Evolutionary conservation across 805 yeast genomes (phyloP).

Genomic region (Diddensiella transvaalensis): DNA sequence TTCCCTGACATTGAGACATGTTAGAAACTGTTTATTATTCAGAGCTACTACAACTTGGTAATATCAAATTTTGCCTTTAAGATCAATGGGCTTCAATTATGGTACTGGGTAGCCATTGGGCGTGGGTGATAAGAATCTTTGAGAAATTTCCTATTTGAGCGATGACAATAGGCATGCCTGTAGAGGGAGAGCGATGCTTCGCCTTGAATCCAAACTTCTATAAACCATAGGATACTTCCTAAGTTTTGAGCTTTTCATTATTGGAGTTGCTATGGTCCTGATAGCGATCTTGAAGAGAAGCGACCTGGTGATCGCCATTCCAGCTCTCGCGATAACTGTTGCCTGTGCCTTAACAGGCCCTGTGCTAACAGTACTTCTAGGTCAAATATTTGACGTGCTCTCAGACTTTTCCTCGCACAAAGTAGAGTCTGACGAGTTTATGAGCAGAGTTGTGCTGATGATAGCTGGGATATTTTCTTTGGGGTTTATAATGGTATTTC

Average conservation of each 20-base stretch:
- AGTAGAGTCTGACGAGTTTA: slow-evolving; percentile 32
- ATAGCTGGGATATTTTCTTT: slow-evolving; percentile 41
- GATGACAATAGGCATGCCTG: neutral
- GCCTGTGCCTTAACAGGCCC: slow-evolving; percentile 17
- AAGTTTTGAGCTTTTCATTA: too few relatives aligned
- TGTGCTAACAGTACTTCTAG: slow-evolving; percentile 53
- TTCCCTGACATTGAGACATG: too few relatives aligned
- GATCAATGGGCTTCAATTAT: too few relatives aligned
- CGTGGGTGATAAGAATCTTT: too few relatives aligned
- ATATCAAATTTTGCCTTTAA: too few relatives aligned
- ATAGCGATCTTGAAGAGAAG: neutral
- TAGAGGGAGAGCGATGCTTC: too few relatives aligned
- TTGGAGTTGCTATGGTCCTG: too few relatives aligned
- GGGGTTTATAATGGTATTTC: slow-evolving; percentile 44
- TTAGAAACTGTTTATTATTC: too few relatives aligned
- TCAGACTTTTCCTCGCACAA: slow-evolving; percentile 35
- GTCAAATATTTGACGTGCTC: slow-evolving; percentile 53
- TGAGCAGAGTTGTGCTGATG: slow-evolving; percentile 36
- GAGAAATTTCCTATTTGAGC: neutral
- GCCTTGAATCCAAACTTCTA: too few relatives aligned
- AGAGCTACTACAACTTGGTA: too few relatives aligned
- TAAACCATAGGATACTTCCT: too few relatives aligned
- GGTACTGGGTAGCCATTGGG: too few relatives aligned
- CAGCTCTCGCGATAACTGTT: slow-evolving; percentile 10
- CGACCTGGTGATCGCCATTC: slow-evolving; percentile 12